Percentiles rank a stretch among this genome's conserved stretches.
Evolutionary conservation across 2,329 filamentous ascomycete species (phyloP).

Genomic region (Epichloe typhina): DNA sequence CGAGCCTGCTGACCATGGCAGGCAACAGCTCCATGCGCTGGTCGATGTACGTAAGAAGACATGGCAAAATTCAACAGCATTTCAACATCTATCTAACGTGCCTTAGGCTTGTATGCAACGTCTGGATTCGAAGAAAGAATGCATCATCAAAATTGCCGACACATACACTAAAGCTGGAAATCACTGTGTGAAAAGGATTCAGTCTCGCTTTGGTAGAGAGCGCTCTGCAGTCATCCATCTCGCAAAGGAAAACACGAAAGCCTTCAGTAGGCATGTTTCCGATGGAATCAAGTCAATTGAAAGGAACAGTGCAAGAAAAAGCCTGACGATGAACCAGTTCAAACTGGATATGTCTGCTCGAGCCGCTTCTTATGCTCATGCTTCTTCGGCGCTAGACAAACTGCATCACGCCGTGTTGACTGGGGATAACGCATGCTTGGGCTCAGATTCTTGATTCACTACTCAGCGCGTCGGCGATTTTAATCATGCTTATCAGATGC

Average conservation of each 20-base stretch:
- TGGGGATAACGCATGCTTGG: background rate
- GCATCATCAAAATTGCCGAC: constrained; percentile 2
- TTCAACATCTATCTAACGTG: background rate
- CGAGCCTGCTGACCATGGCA: background rate
- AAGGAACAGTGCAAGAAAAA: background rate
- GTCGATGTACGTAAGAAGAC: constrained; percentile 2
- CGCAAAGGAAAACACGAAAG: background rate
- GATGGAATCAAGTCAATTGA: background rate
- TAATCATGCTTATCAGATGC: too few species aligned
- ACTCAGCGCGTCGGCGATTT: background rate
- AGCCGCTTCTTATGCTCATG: background rate
- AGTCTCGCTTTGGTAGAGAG: constrained; percentile 4
- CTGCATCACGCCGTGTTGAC: background rate
- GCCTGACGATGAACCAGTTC: background rate
- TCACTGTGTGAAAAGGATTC: constrained; percentile 5
- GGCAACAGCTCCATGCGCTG: constrained; percentile 3
- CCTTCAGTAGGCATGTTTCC: background rate
- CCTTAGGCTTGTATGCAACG: constrained; percentile 1
- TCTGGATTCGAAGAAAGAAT: constrained; percentile 1
- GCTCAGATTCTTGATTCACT: background rate
- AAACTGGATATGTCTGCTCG: background rate
- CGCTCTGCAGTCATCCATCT: background rate
- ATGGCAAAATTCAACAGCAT: background rate
- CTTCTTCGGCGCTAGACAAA: background rate
- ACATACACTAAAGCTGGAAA: constrained; percentile 2